Base-by-base conservation (phyloP, 192 early-diverging fungal genomes). In the Coemansia sp. region DNA sequence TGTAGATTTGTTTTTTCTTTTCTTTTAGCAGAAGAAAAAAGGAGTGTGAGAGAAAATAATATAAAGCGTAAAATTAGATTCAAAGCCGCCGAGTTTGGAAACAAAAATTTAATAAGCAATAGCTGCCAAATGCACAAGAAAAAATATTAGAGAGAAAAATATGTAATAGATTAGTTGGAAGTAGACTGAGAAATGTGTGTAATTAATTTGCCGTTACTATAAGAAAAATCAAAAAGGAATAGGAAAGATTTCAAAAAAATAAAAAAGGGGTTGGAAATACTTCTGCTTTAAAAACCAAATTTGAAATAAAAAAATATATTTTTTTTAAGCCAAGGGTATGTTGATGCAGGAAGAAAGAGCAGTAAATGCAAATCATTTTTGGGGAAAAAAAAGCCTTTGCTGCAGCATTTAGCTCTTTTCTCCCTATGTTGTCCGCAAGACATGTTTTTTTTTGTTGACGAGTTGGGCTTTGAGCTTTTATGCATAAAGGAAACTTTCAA, bases 131-230 rank as follows among this genome's bases (percentile, higher is more conserved):
- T 8, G 42, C 30, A 61, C n/a, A n/a, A n/a, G n/a, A n/a, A 33
- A 42, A 63, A 36, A 16, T 48, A 60, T 52, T 29, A 25, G 51
- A 60, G 31, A 30, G 56, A 34, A 58, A 49, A 38, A 49, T 25
- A 18, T 12, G 29, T 51, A 52, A 52, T 52, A 29, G 28, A 29
- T 22, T 22, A 56, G 22, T 6, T 8, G 4, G 54, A 31, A 56
- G 17, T 34, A 57, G n/a, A n/a, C n/a, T n/a, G n/a, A n/a, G n/a
- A n/a, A 57, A 34, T 17, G 5, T 45, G 42, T 45, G 12, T 45
- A 45, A 7, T 45, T 45, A 45, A 45, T 5, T 32, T 11, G 56
- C 33, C 10, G 30, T 57, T n/a, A 57, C 6, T 34, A 34, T 16
- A 45, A 14, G 4, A 45, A 45, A 45, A 57, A 5, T 34, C 3